Base-by-base conservation (phyloP, 78 protist genomes). In the Anaeramoeba flamelloides region DNA sequence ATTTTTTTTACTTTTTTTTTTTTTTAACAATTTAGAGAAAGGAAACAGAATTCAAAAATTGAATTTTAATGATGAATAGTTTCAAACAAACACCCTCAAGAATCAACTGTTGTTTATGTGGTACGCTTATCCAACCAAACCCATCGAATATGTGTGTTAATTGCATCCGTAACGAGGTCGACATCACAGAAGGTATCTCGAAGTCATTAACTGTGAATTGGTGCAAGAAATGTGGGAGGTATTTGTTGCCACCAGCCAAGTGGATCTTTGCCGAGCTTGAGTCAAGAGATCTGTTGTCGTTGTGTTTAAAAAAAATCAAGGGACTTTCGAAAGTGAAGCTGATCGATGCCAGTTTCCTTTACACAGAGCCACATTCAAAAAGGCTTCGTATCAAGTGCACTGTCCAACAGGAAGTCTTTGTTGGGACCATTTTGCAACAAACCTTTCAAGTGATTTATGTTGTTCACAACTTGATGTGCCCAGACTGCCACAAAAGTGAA, bases 301-400 rank as follows among this genome's bases (percentile, higher is more conserved):
- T 97, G 12, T 91, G 95, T 38, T 36, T 85, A 2, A 74, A 38
- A 33, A 17, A 40, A 22, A 3, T 82, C 26, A 38, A 65, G 31
- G 78, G 79, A 31, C 81, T 97, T 74, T 83, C 83, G 78, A 84
- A 87, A 38, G 94, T 94, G 32, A 82, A 88, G 12, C 90, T 97
- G 22, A 85, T 92, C 0, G 99, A 97, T 74, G 99, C 99, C 2
- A 81, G 86, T 17, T 97, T 95, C 81, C 41, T 95, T n/a, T 97
- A 98, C 98, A 97, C 99, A 0, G 99, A 97, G 84, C 98, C 99
- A 1, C 99, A 97, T 84, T 92, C 97, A 3, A 77, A 74, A 38
- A 86, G 99, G 3, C 39, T 97, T 65, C 91, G 91, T 39, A 89
- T 97, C 41, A 87, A 92, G 83, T 82, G 95, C 34, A 88, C 94